Base-by-base conservation (phyloP, 169 alveolate genomes). In the Miamiensis avidus region DNA sequence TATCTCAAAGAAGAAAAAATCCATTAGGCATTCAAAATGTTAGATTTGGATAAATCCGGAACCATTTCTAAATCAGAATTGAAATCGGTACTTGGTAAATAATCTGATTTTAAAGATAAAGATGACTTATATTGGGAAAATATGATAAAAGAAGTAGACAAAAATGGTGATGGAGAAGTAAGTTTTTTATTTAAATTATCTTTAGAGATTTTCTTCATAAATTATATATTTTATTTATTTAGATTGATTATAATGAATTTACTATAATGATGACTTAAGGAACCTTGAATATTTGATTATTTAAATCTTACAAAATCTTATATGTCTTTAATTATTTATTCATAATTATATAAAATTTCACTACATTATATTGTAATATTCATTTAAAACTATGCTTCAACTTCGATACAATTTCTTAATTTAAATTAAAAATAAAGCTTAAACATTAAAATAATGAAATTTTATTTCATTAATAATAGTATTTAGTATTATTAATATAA, bases 21-120 rank as follows among this genome's bases (percentile, higher is more conserved):
- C 0, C 49, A 74, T 65, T 73, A 84, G 28, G 96, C 96, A 26
- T 94, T 94, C 82, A 86, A 89, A 78, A 81, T 92, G 87, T 83
- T 92, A 34, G 97, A 94, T 86, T 31, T 81, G 32, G 94, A 94
- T 86, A 90, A 90, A 64, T 89, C 88, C 84, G 97, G 97, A 1
- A 84, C 73, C 33, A 94, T 94, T 49, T 85, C 85, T 31, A 84
- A 82, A 69, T 86, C 89, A 4, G 97, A 94, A 73, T 75, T 94
- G 25, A 74, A 87, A 85, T 31, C 65, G 20, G 85, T 91, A 0
- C 75, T 91, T 75, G 92, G 89, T 64, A 65, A 78, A 73, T 49
- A 31, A 75, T 75, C 65, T 34, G 75, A 81, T 29, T 84, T 87
- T 31, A 81, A 91, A 30, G 64, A 82, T 27, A 31, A 79, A 29